phyloP scores from a whole-genome alignment of 352 stramenopile species.

The Halophytophthora batemanensis region DNA sequence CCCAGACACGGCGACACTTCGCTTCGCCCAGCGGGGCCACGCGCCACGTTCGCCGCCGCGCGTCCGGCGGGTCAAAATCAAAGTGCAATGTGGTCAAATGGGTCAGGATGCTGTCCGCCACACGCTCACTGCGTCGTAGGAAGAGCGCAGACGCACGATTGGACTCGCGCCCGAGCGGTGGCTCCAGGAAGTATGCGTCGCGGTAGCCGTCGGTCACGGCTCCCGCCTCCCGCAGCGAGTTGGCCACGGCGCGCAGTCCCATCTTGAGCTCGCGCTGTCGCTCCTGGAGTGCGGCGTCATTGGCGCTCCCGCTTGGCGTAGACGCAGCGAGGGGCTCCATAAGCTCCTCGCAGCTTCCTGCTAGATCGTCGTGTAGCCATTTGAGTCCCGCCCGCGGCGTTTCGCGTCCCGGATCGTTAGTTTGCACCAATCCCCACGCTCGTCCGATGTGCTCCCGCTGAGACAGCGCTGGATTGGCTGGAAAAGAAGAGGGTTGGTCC shows the following conservation, averaged over 20 bases:
- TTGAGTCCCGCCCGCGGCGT: slow-evolving; percentile 2
- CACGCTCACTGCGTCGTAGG: slow-evolving; percentile 6
- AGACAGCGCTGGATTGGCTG: slow-evolving; percentile 23
- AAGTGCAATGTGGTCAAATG: slow-evolving; percentile 28
- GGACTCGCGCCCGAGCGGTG: slow-evolving; percentile 16
- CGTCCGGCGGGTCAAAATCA: slow-evolving; percentile 46
- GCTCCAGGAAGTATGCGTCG: slow-evolving; percentile 50
- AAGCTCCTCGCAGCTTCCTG: too few relatives aligned
- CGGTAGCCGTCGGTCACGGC: slow-evolving; percentile 51
- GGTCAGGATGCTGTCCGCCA: slow-evolving; percentile 15
- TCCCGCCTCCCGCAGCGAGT: slow-evolving; percentile 44
- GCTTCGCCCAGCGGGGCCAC: slow-evolving; percentile 37
- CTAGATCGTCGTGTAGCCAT: slow-evolving; percentile 23
- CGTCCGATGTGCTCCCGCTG: too few relatives aligned
- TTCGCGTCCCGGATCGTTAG: neutral
- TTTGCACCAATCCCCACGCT: too few relatives aligned
- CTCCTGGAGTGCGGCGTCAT: slow-evolving; percentile 34
- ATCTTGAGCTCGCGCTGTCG: slow-evolving; percentile 31
- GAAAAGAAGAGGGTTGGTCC: neutral
- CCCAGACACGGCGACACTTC: slow-evolving; percentile 52
- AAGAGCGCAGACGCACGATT: slow-evolving; percentile 27
- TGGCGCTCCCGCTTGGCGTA: slow-evolving; percentile 13
- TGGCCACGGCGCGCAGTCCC: slow-evolving; percentile 33
- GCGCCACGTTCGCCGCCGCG: slow-evolving; percentile 28
- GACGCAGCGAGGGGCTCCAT: slow-evolving; percentile 8